Conservation (phyloP, 495 filamentous ascomycete species). For the Penicillium riverlandense region DNA sequence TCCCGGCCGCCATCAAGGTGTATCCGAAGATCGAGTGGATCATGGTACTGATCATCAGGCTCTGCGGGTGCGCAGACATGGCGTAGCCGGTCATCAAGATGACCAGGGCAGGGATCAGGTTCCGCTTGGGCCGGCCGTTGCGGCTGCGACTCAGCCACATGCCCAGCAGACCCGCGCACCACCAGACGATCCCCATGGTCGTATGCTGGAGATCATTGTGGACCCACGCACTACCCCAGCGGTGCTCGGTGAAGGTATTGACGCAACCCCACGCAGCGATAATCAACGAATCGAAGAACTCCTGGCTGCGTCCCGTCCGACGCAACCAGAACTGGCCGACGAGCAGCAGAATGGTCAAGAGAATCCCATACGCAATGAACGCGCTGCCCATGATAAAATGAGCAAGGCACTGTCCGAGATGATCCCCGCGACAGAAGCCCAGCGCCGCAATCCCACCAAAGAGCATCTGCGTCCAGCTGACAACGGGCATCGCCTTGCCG, state of each 20-base stretch:
- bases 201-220: constrained; percentile 95
- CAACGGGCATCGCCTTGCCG: constrained; percentile 80
- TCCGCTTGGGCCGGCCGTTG: constrained; percentile 80
- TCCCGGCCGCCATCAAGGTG: constrained; percentile 84
- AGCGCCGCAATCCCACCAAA: constrained; percentile 91
- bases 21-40: constrained; percentile 92
- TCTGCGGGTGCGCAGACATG: constrained; percentile 85
- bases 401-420: constrained; percentile 86
- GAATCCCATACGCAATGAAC: constrained; percentile 89
- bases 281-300: constrained; percentile 90
- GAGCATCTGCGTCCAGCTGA: constrained; percentile 91
- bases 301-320: constrained; percentile 80
- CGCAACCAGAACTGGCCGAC: constrained; percentile 85
- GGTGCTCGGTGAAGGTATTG: constrained; percentile 97
- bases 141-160: constrained; percentile 83
- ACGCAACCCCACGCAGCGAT: constrained; percentile 93
- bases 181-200: constrained; percentile 96
- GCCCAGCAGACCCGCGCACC: constrained; percentile 84
- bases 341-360: constrained; percentile 78
- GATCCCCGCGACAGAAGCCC: constrained; percentile 91
- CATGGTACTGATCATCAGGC: constrained; percentile 74
- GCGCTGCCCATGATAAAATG: constrained; percentile 99
- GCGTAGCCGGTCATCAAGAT: constrained; percentile 91
- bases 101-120: constrained; percentile 86
- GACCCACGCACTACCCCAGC: constrained; percentile 88